Base-by-base conservation (phyloP, 441 rosid genomes). In the Aleurites moluccanus region DNA sequence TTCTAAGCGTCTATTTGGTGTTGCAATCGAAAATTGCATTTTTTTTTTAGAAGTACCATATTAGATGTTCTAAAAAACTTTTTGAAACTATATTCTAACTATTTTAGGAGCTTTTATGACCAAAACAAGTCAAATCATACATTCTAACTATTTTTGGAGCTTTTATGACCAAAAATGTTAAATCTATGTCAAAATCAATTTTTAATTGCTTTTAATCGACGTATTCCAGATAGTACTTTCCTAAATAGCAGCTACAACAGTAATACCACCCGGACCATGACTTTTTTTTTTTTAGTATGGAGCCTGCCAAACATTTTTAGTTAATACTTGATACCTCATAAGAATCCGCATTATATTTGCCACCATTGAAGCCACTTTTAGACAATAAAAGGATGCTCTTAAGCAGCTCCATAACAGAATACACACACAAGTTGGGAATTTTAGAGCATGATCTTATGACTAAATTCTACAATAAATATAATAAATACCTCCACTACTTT, bases 401-500 rank as follows among this genome's bases (percentile, higher is more conserved):
- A 67, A 55, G 30, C 66, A 30, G 70, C 52, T 44, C 60, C 18
- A 72, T 45, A 15, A 35, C 56, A 68, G 28, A 52, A 69, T 3
- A 42, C 30, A 50, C 9, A 23, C 56, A 69, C 21, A 62, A 21
- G 65, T 70, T 64, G 2, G 56, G 72, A 49, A 57, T 64, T 64
- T 62, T 59, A 61, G 21, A 73, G 55, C 44, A 57, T 23, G 55
- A 75, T 62, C 45, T 71, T 62, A 74, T 33, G 73, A 69, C 64
- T 38, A 75, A 75, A 71, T 75, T 71, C 77, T 61, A 65, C 47
- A 44, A 53, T 30, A 49, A 68, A 66, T 64, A 78, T 20, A 79
- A 66, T 75, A 62, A 27, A 64, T 85, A 96, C 98, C 99, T 96
- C 97, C 97, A 64, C 81, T 88, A 72, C 80, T 88, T 85, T 89